Evolutionary conservation across 306 rosid genomes (phyloP).

Genomic region (Prinsepia uniflora): DNA sequence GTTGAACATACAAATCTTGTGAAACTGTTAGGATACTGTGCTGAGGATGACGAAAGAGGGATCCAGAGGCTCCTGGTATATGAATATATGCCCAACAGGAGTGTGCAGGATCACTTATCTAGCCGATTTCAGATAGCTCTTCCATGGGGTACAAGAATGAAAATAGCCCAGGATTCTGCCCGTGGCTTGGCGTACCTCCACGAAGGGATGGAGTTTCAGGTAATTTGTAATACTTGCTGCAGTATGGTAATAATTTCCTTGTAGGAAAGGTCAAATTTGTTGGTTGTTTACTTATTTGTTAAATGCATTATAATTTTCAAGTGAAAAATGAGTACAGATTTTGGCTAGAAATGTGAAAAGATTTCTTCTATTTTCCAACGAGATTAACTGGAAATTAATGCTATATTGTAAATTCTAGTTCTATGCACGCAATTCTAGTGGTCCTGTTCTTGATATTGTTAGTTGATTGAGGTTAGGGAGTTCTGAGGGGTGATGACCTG

Average conservation of each 20-base stretch:
- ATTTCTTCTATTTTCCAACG: background rate
- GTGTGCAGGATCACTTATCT: slow-evolving; percentile 57
- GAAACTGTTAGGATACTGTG: slow-evolving; percentile 51
- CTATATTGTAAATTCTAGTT: background rate
- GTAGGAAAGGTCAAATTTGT: background rate
- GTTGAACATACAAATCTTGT: slow-evolving; percentile 55
- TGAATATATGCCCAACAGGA: slow-evolving; percentile 58
- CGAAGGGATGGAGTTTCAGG: slow-evolving; percentile 76
- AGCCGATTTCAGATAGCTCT: slow-evolving; percentile 42
- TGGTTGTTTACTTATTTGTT: background rate
- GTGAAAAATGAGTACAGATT: background rate
- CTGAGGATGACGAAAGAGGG: slow-evolving; percentile 66
- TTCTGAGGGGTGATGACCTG: too few species aligned
- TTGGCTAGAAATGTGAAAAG: background rate
- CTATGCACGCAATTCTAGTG: too few species aligned
- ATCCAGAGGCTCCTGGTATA: slow-evolving; percentile 51
- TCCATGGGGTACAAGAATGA: slow-evolving; percentile 50
- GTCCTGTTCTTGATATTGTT: too few species aligned
- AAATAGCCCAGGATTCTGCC: slow-evolving; percentile 61
- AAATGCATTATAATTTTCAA: background rate
- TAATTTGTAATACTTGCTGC: slow-evolving; percentile 13
- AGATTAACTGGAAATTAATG: background rate
- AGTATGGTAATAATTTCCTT: background rate
- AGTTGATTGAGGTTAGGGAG: too few species aligned
- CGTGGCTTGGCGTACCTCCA: slow-evolving; percentile 63